These are phyloP conservation scores for Oryza punctata DNA, from an alignment of 176 grass and related monocot genomes.

Conservation along the genomic window DNA sequence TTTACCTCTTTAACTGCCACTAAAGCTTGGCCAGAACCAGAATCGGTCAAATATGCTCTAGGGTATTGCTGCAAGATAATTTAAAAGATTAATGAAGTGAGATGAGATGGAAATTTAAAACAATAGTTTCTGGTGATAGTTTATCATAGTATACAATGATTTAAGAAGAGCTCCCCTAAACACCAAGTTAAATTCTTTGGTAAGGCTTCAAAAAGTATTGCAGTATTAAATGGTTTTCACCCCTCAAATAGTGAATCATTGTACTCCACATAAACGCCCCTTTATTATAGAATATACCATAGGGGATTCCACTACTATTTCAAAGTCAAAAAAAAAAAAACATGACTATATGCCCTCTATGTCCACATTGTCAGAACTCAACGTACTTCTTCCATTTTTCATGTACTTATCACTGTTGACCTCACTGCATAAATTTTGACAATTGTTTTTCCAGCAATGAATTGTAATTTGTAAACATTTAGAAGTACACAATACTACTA, in stretches of 20 bases:
- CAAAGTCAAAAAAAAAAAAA: too few species aligned
- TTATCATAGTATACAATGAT: not conserved
- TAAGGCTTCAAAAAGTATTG: constrained; percentile 6
- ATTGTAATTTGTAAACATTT: not conserved
- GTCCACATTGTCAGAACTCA: not conserved
- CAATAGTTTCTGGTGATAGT: not conserved
- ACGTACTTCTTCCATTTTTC: not conserved
- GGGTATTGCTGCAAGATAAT: constrained; percentile 61
- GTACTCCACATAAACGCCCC: too few species aligned
- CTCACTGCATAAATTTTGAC: not conserved
- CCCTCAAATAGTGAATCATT: not conserved
- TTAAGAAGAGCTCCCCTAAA: constrained; percentile 8
- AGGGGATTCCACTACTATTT: too few species aligned
- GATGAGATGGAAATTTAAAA: constrained; percentile 17
- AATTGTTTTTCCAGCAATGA: not conserved
- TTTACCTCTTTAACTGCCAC: constrained; percentile 70
- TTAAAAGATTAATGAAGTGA: constrained; percentile 10
- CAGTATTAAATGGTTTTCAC: not conserved
- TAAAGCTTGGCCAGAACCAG: constrained; percentile 34
- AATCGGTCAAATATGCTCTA: constrained; percentile 61
- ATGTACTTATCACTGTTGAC: not conserved
- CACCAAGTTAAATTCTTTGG: not conserved
- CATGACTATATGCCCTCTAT: not conserved
- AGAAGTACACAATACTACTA: not conserved
- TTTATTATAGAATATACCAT: too few species aligned